Conservation (phyloP, 2,329 filamentous ascomycete species). For the Pseudogymnoascus sp. region DNA sequence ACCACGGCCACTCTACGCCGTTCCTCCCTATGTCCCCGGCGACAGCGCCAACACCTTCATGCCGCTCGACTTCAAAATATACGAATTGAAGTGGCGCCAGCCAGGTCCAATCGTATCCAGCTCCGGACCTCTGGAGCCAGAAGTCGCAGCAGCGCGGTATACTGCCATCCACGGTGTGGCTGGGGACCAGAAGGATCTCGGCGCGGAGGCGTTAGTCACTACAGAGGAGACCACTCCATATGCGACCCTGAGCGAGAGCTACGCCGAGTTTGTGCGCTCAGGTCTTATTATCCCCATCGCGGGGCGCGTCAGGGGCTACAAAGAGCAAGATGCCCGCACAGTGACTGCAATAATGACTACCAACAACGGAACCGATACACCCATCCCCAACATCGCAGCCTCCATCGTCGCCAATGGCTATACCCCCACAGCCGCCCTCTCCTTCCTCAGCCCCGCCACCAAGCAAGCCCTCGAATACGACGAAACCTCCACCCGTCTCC, state of each 20-base stretch:
- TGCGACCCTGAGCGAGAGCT: constrained; percentile 18
- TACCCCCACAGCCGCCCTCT: constrained; percentile 53
- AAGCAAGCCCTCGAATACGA: constrained; percentile 51
- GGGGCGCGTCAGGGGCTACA: constrained; percentile 8
- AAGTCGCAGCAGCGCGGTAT: constrained; percentile 48
- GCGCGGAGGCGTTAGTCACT: constrained; percentile 4
- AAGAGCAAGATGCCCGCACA: not conserved
- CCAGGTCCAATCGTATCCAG: constrained; percentile 50
- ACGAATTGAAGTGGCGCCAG: constrained; percentile 58
- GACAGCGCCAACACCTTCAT: constrained; percentile 43
- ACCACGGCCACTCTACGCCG: not conserved
- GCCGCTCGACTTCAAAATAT: constrained; percentile 64
- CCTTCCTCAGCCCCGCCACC: constrained; percentile 52
- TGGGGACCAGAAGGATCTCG: constrained; percentile 27
- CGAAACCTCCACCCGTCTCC: constrained; percentile 36
- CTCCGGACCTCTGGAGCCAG: constrained; percentile 54
- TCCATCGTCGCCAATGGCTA: constrained; percentile 73
- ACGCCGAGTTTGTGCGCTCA: constrained; percentile 17
- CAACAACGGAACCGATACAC: constrained; percentile 22
- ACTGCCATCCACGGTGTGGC: constrained; percentile 39
- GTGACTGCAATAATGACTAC: constrained; percentile 18
- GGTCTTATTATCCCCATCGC: constrained; percentile 16
- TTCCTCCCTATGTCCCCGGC: not conserved
- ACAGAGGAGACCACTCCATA: constrained; percentile 13
- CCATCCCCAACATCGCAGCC: constrained; percentile 50